Base-by-base conservation (phyloP, 441 rosid species). In the Euphorbia celastroides region DNA sequence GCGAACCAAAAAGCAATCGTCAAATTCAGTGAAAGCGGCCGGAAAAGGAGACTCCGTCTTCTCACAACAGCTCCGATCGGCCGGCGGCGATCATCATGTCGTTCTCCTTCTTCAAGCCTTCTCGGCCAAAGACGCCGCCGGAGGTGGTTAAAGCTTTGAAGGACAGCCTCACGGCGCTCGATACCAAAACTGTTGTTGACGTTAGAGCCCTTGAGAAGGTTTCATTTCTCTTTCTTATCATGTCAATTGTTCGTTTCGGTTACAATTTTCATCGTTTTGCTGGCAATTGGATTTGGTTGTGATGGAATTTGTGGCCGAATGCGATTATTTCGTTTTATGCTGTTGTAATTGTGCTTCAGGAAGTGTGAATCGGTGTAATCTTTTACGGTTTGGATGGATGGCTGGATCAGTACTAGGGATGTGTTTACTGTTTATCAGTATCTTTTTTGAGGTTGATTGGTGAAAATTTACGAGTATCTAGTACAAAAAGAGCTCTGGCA, bases 171-270 rank as follows among this genome's bases (percentile, higher is more conserved):
- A 41, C 77, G 84, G 96, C 88, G 58, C 99, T 93, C 63, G 98
- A 93, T 62, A 86, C 88, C 81, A 86, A 90, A 78, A 93, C 98
- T 42, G 89, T 88, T 57, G 97, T 82, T 6, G 99, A 91, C 69
- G 97, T 91, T 74, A 91, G 89, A 78, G 84, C 97, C 81, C 96
- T 93, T 59, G 96, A 93, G 75, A 93, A 90, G 97, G 94, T 91
- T 7, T 22, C 11, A 23, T 14, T n/a, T n/a, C n/a, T n/a, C n/a
- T n/a, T n/a, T n/a, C n/a, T 38, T 1, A 30, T 57, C 46, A 8
- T 28, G 17, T 17, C 0, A 12, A 1, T 22, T 42, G 19, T 22
- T 12, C 25, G 28, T 31, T 3, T 7, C 19, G 1, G 2, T 44
- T 12, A 32, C 16, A 66, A n/a, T 44, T 31, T 2, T 9, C n/a